phyloP scores from a whole-genome alignment of 805 yeast genomes.

The Wickerhamiella sergipiensis region DNA sequence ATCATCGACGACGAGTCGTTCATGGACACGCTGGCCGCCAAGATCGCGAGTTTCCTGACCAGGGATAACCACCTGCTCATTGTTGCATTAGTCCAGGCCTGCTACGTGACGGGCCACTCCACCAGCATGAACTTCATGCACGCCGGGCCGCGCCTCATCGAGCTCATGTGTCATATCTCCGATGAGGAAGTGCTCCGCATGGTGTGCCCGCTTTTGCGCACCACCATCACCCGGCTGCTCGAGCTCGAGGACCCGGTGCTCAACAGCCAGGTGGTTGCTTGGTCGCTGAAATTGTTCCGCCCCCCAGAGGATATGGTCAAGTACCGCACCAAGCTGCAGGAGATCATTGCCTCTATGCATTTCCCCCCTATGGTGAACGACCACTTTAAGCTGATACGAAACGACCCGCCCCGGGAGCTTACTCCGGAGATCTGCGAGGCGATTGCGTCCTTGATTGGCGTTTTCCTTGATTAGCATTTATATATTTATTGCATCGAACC shows the following conservation, averaged over 20 bases:
- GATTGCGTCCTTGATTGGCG: neutral
- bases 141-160: constrained; percentile 5
- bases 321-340: neutral
- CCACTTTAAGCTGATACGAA: neutral
- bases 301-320: neutral
- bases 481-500: neutral
- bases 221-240: constrained; percentile 3
- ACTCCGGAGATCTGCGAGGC: neutral
- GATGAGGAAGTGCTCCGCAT: constrained; percentile 4
- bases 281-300: constrained; percentile 3
- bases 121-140: constrained; percentile 3
- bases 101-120: constrained; percentile 1
- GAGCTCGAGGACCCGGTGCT: constrained; percentile 2
- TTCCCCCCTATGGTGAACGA: neutral
- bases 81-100: constrained; percentile 3
- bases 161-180: constrained; percentile 1
- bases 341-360: neutral
- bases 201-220: constrained; percentile 8
- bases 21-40: neutral
- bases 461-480: neutral
- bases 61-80: neutral
- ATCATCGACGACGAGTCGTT: constrained; percentile 1
- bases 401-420: neutral
- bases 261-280: constrained; percentile 1
- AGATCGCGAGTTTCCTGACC: neutral